phyloP scores from a whole-genome alignment of 1,284 basidiomycete genomes.

The Schizopora paradoxa region DNA sequence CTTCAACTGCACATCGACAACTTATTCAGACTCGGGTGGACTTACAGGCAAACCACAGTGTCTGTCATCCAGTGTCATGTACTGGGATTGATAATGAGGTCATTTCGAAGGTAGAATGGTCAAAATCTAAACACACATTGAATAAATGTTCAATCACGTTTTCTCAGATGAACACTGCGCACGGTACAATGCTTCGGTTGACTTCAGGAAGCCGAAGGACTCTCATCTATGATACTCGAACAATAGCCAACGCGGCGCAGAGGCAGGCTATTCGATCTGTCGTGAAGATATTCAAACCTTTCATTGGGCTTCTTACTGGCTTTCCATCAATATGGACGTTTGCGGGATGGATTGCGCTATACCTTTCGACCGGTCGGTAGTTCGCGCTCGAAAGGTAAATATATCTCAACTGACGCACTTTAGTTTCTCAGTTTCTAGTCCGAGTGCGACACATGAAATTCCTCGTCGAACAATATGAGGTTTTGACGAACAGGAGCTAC shows the following conservation, averaged over 20 bases:
- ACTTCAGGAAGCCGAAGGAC: neutral
- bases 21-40: conserved; percentile 4
- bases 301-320: conserved; percentile 14
- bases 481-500: conserved; percentile 19
- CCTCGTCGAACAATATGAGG: conserved; percentile 27
- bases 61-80: neutral
- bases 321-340: conserved; percentile 22
- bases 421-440: conserved; percentile 32
- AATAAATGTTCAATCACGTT: conserved; percentile 9
- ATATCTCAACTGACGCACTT: neutral
- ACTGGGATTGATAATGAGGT: conserved; percentile 2
- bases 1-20: conserved; percentile 6
- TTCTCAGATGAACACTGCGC: neutral
- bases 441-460: conserved; percentile 32
- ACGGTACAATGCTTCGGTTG: neutral
- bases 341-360: conserved; percentile 24
- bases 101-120: neutral
- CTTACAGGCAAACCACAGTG: neutral
- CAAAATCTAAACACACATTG: conserved; percentile 4
- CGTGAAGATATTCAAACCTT: conserved; percentile 16
- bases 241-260: neutral
- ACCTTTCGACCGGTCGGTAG: neutral
- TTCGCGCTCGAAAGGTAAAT: neutral
- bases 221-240: neutral
- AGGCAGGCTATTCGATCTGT: neutral